Base-by-base conservation (phyloP, 345 rosid genomes). In the Tarenaya hassleriana region DNA sequence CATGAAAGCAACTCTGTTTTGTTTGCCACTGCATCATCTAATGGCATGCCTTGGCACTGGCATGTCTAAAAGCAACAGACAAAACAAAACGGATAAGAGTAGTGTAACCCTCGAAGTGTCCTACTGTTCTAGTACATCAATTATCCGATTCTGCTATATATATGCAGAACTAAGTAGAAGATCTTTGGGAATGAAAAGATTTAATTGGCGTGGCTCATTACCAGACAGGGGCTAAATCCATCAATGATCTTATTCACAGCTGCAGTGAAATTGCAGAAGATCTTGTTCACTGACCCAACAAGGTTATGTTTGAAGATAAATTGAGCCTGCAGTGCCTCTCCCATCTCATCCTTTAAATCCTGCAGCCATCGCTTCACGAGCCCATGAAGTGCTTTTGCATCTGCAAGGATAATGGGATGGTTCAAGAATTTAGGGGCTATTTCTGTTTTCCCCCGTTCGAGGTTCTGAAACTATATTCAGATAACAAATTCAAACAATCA, bases 351-450 rank as follows among this genome's bases (percentile, higher is more conserved):
- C 57, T 73, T 76, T 24, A 90, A 34, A 56, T 83, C 82, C 66
- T 68, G 88, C 19, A 86, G 79, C 97, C 95, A 90, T 62, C 65
- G 62, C 70, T 74, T 86, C 52, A 70, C 74, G 73, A 90, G 68
- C 61, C 94, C 76, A 63, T 75, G 80, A 71, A 81, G 70, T 55
- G 72, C 65, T 56, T 70, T 74, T 35, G 55, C 50, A 51, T 83
- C 97, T 90, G 83, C 50, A 69, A 45, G 52, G 52, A 46, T 13
- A 48, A n/a, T n/a, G n/a, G 13, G 45, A 58, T 10, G 13, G 33
- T 35, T 58, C 44, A 65, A 35, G 27, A 16, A 14, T 18, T 34
- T 41, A 7, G 4, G 37, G 16, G 35, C 33, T 17, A 42, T 17
- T 50, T 17, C 27, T 35, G 40, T 5, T 15, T 47, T 33, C 4